Evolutionary conservation across 208 protist species (phyloP).

Genomic region (Leishmania tarentolae): DNA sequence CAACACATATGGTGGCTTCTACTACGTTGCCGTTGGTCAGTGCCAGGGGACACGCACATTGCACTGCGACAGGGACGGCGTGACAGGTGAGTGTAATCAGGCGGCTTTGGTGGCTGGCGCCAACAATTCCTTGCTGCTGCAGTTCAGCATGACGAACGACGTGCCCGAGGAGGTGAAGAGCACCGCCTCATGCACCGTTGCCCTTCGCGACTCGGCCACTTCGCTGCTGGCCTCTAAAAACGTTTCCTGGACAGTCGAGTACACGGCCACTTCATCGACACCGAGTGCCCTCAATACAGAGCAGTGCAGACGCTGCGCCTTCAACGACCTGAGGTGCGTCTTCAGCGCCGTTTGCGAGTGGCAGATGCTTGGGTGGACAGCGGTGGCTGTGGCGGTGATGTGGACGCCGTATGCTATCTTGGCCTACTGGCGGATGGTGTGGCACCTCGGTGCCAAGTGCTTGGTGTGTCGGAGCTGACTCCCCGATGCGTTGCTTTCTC

Average conservation of each 20-base stretch:
- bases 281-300: conserved; percentile 3
- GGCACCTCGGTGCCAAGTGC: not conserved
- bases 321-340: conserved; percentile 27
- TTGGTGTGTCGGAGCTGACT: not conserved
- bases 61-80: conserved; percentile 10
- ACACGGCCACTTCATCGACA: conserved; percentile 9
- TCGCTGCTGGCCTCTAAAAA: conserved; percentile 24
- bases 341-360: conserved; percentile 29
- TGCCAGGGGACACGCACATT: conserved; percentile 12
- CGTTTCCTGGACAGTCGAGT: conserved; percentile 8
- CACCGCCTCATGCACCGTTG: conserved; percentile 32
- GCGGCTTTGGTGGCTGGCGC: conserved; percentile 15
- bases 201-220: conserved; percentile 36
- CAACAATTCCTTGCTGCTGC: not conserved
- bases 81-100: conserved; percentile 16
- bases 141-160: conserved; percentile 8
- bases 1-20: conserved; percentile 22
- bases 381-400: conserved; percentile 11
- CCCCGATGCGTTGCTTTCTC: not conserved
- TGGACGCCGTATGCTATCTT: conserved; percentile 22
- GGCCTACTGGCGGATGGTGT: conserved; percentile 17
- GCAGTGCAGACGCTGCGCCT: conserved; percentile 18
- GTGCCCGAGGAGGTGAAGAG: not conserved
- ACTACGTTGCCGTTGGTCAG: conserved; percentile 26
- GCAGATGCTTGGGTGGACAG: conserved; percentile 35